A percentile compares a stretch with the other conserved stretches of the same genome.
Evolutionary conservation across 2,329 filamentous ascomycete species (phyloP).

Genomic region (Talaromyces atroroseus): DNA sequence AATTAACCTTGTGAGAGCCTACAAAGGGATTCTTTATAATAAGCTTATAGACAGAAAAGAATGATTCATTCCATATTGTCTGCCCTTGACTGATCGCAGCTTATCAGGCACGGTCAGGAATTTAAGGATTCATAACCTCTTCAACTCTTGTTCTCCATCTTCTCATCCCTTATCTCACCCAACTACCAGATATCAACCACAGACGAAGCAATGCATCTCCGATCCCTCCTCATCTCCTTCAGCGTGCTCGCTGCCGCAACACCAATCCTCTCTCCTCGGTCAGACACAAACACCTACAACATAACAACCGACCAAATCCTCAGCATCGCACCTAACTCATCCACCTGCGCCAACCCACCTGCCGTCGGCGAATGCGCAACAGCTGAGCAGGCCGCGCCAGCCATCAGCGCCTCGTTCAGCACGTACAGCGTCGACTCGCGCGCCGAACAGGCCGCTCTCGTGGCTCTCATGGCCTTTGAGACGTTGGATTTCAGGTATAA

Average conservation of each 20-base stretch:
- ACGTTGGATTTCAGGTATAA: conserved; percentile 65
- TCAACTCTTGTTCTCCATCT: neutral
- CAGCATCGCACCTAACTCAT: conserved; percentile 53
- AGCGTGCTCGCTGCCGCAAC: conserved; percentile 10
- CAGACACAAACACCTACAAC: neutral
- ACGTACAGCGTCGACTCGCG: conserved; percentile 51
- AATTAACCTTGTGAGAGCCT: neutral
- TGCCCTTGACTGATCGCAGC: no score
- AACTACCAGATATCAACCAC: neutral
- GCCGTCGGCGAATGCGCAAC: conserved; percentile 59
- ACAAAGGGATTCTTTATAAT: neutral
- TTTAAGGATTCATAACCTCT: neutral
- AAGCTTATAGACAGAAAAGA: no score
- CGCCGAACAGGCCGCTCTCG: conserved; percentile 62
- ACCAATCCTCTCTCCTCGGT: neutral
- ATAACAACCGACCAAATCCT: conserved; percentile 27
- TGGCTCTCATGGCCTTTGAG: conserved; percentile 69
- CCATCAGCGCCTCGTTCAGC: conserved; percentile 52
- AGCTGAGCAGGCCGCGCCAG: conserved; percentile 55
- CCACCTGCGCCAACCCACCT: conserved; percentile 46
- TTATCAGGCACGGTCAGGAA: neutral
- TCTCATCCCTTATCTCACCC: neutral
- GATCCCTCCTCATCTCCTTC: conserved; percentile 16
- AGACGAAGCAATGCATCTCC: conserved; percentile 15
- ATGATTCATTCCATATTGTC: neutral